These are phyloP conservation scores for Beauveria rudraprayagi DNA, from an alignment of 2,329 filamentous ascomycete species.

Conservation along the genomic window DNA sequence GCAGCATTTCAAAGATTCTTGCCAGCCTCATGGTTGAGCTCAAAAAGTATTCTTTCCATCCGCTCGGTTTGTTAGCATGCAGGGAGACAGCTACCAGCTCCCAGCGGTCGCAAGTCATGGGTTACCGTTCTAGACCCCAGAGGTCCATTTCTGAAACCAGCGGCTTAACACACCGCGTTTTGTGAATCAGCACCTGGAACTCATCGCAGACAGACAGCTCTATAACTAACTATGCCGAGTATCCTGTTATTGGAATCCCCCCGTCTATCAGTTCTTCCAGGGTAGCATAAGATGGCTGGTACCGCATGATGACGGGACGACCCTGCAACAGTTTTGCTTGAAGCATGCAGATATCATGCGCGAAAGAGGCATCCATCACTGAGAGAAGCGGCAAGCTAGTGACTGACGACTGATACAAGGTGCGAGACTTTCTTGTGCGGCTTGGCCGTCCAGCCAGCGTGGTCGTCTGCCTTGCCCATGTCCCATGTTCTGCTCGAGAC, in stretches of 20 bases:
- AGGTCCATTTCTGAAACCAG: background rate
- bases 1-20: background rate
- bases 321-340: too few species aligned
- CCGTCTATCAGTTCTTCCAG: constrained; percentile 20
- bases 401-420: background rate
- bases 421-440: background rate
- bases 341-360: constrained; percentile 29
- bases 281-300: too few species aligned
- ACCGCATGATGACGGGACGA: too few species aligned
- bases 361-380: background rate
- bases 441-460: background rate
- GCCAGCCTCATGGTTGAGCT: background rate
- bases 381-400: background rate
- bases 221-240: constrained; percentile 15
- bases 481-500: background rate
- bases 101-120: background rate
- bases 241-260: constrained; percentile 16
- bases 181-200: background rate
- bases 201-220: constrained; percentile 16
- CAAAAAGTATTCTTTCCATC: background rate
- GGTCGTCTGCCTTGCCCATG: background rate
- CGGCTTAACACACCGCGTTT: background rate
- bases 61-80: background rate
- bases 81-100: background rate
- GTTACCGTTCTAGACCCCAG: background rate